Evolutionary conservation across 345 rosid genomes (phyloP), one percentile per base, ranked within the genome.

Genomic region (Rhodamnia argentea): DNA sequence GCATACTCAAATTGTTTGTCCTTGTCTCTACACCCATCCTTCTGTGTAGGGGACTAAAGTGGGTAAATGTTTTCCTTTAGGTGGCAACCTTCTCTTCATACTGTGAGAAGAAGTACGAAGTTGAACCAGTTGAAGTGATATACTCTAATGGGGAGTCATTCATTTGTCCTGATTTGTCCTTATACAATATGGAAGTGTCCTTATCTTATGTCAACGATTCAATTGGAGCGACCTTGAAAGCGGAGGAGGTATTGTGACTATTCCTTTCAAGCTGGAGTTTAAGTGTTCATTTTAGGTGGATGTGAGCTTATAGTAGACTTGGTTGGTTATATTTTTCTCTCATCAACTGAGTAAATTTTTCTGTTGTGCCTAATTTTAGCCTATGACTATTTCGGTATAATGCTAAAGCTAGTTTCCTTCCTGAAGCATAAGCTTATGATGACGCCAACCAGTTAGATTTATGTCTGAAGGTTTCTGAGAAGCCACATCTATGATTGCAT

Each of bases 51-150:
- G 56, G 24, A 76, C 50, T 37, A 84, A 44, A 86, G 59, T 29
- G 18, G 59, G 37, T 59, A n/a, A 82, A 85, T 88, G 82, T 76
- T 87, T 84, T 90, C 47, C 81, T 88, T 40, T 82, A 96, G 99
- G 97, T 96, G 82, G 94, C 98, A 52, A 81, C 90, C 7, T 97
- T 97, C 89, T 94, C 98, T 56, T 90, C 88, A 87, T 95, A 92
- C 84, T 97, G 99, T 85, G 87, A 91, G 84, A 95, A 87, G 81
- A 95, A 91, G 87, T 97, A 91, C 90, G 98, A 93, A 91, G 92
- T 96, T 53, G 99, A 96, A 91, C 99, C 99, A 24, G 99, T 97
- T 86, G 95, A 96, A 90, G 99, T 97, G 85, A 89, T 87, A 82
- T 92, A 93, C 85, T 84, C 90, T 85, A 92, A 90, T 54, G 98